Evolutionary conservation across 2,329 filamentous ascomycete species (phyloP), one percentile per base, ranked within the genome.

Genomic region (Diaporthe vexans): DNA sequence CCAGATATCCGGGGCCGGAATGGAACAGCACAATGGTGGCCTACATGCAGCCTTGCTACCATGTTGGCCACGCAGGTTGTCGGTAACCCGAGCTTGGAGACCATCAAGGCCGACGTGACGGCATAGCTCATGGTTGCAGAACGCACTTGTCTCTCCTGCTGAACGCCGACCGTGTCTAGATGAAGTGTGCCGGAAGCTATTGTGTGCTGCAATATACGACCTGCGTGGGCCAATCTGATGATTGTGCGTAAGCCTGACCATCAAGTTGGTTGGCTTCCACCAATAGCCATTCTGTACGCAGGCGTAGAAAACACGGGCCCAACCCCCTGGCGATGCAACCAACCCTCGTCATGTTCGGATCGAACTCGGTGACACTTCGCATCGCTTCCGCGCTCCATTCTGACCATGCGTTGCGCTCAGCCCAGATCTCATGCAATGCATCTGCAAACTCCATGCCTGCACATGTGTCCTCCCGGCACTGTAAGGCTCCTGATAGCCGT

Each of bases 181-280:
- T 33, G 37, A 51, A n/a, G 35, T 35, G 8, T n/a, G n/a, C 43
- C 11, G n/a, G 56, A 51, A 51, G 40, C 43, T 19, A 52, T 51
- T 52, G 61, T 26, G 21, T 61, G 33, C 56, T 35, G 52, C 46
- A 58, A 61, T 52, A 52, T 52, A 43, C 69, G 29, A 71, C 56
- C 51, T 59, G 56, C 68, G 59, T 58, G 26, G 56, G 26, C 46
- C 56, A 43, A 71, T 61, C 56, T 61, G 57, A 29, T 56, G 37
- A 24, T 46, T 46, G 54, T 52, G 58, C 46, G 29, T 71, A 56
- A 71, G 69, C 56, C 69, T 71, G 43, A n/a, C 35, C 56, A 13
- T 56, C 48, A 37, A 61, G 56, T 21, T 61, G 51, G 43, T 54
- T 43, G 35, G 48, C 69, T 61, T 71, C 69, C 56, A 71, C 69